Conservation (phyloP, 306 rosid genomes). For the Delonix regia region DNA sequence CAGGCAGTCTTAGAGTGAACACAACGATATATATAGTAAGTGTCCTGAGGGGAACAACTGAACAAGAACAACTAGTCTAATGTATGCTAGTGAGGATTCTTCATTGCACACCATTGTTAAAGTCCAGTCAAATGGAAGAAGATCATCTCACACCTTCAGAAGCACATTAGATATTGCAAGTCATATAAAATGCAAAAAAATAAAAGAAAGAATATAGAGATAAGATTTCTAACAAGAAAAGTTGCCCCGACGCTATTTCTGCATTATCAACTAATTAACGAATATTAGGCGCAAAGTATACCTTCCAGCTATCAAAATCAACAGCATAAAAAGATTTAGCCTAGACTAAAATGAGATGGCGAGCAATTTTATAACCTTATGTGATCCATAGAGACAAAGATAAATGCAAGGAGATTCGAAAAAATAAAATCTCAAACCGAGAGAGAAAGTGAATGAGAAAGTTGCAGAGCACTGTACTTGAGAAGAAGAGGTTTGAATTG, state of each 20-base stretch:
- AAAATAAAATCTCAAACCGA: neutral
- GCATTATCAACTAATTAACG: no score
- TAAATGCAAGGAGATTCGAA: no score
- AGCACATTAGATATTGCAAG: slow-evolving; percentile 59
- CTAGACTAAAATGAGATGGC: no score
- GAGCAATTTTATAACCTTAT: no score
- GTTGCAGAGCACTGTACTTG: slow-evolving; percentile 47
- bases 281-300: neutral
- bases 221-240: no score
- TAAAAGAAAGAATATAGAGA: no score
- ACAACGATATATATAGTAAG: slow-evolving; percentile 68
- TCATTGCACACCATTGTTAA: neutral
- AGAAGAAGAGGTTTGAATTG: slow-evolving; percentile 77
- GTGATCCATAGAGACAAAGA: no score
- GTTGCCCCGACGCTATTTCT: no score
- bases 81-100: slow-evolving; percentile 33
- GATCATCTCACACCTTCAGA: no score
- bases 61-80: slow-evolving; percentile 81
- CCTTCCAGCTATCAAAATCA: neutral
- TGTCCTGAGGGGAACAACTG: no score
- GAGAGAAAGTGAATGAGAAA: neutral
- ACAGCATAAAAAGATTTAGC: no score
- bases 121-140: slow-evolving; percentile 25
- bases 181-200: neutral
- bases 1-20: slow-evolving; percentile 61